Base-by-base conservation (phyloP, 1,139 yeast species). In the Fermentozyma sake region DNA sequence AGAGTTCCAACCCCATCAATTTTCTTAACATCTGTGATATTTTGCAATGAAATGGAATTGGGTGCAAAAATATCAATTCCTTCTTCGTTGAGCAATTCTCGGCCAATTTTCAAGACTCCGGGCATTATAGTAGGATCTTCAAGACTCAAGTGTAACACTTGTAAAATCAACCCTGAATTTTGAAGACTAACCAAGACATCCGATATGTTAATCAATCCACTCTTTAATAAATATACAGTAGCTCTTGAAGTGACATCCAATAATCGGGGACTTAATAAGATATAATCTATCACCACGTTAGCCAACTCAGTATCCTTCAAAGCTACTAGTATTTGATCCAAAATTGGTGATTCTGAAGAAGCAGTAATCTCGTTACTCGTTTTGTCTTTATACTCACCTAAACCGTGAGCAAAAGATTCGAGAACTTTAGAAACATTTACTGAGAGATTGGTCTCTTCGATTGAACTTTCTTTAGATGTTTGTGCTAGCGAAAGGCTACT, bases 111-210 rank as follows among this genome's bases (percentile, higher is more conserved):
- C 23, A 55, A 41, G n/a, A 52, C 28, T 2, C 63, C 63, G 3
- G 61, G 61, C 29, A 54, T 42, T 18, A 57, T 41, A 3, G 39
- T 41, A 5, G 58, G 48, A 29, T 58, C 60, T 17, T 43, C 47
- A 32, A 58, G 42, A 13, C 54, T 44, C 33, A 44, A 36, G 20
- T 46, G 38, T 23, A 57, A 31, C 11, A 51, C 38, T 26, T 55
- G 60, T 13, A 50, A 40, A 7, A 50, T 42, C 29, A 57, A 46
- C 3, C 58, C 55, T 2, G 63, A 58, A 27, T 51, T 49, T 23
- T 55, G 46, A 26, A 55, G 42, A 3, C 61, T 56, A 33, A 36
- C 39, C 20, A 57, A 42, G 18, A 58, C 39, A 31, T 55, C 54
- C 14, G 51, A 34, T 33, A 55, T 38, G 32, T 53, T 47, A 19